Conservation (phyloP, 2,329 filamentous ascomycete genomes). For the Aspergillus sp. region DNA sequence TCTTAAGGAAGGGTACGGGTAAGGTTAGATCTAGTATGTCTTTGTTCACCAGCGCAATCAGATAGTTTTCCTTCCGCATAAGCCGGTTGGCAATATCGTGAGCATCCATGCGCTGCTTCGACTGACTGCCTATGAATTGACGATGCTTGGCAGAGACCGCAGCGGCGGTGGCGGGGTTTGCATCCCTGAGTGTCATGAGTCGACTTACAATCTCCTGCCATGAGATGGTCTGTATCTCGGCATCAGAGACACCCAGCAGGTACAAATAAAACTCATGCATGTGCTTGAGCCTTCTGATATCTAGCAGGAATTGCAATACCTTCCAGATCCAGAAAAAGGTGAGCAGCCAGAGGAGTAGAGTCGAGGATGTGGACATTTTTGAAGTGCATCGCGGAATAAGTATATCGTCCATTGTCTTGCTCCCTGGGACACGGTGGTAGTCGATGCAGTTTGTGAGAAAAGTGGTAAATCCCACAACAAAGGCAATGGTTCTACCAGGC, state of each 20-base stretch:
- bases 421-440: constrained; percentile 65
- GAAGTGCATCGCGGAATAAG: constrained; percentile 69
- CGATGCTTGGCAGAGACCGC: constrained; percentile 56
- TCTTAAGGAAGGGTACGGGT: constrained; percentile 75
- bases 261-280: constrained; percentile 84
- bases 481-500: constrained; percentile 63
- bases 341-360: constrained; percentile 76
- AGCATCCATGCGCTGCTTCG: constrained; percentile 89
- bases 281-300: constrained; percentile 66
- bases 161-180: constrained; percentile 77
- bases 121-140: constrained; percentile 70
- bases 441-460: constrained; percentile 84
- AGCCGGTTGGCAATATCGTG: constrained; percentile 95
- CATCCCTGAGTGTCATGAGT: constrained; percentile 76
- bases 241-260: constrained; percentile 74
- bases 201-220: constrained; percentile 88
- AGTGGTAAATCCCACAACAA: constrained; percentile 76
- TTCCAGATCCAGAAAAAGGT: constrained; percentile 82
- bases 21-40: constrained; percentile 84
- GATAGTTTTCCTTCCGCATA: constrained; percentile 95
- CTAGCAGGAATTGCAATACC: constrained; percentile 66
- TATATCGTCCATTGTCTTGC: constrained; percentile 58
- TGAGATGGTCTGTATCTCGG: constrained; percentile 88
- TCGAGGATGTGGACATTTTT: constrained; percentile 71
- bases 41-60: constrained; percentile 97